These are phyloP conservation scores for Mortierella sp. DNA, from an alignment of 371 early-diverging fungal genomes.

Conservation along the genomic window DNA sequence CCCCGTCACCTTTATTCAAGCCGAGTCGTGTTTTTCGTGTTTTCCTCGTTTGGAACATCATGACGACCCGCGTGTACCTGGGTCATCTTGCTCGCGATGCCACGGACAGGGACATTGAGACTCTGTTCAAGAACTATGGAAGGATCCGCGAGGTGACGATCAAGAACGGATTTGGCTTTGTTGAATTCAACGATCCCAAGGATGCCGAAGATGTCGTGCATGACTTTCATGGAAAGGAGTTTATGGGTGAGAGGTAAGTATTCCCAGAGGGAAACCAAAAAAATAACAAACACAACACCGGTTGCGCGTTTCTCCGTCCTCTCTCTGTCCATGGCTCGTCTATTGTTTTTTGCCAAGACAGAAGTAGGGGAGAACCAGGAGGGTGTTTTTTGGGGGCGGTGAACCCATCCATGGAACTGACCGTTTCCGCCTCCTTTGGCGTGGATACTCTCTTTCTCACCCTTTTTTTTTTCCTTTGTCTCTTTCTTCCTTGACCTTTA, in stretches of 20 bases:
- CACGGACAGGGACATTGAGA: conserved; percentile 70
- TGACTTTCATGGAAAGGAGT: conserved; percentile 70
- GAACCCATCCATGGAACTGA: too few species aligned
- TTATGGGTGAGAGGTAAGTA: conserved; percentile 77
- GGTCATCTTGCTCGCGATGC: conserved; percentile 75
- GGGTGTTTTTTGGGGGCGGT: too few species aligned
- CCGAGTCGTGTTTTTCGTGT: background rate
- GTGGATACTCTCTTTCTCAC: too few species aligned
- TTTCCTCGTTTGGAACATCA: conserved; percentile 4
- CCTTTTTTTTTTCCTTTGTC: too few species aligned
- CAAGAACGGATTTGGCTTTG: conserved; percentile 79
- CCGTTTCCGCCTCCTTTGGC: too few species aligned
- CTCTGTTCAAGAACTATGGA: conserved; percentile 71
- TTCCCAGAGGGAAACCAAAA: background rate
- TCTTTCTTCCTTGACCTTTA: too few species aligned
- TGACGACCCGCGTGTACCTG: conserved; percentile 74
- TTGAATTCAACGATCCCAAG: conserved; percentile 72
- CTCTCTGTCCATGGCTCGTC: too few species aligned
- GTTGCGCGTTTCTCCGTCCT: too few species aligned
- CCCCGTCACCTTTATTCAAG: background rate
- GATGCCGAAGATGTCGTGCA: conserved; percentile 81
- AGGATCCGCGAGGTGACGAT: conserved; percentile 75
- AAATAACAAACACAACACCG: background rate
- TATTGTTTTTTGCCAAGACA: too few species aligned
- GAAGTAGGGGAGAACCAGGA: too few species aligned